Conservation (phyloP, 208 protist genomes). For the Acanthamoeba lenticulata region DNA sequence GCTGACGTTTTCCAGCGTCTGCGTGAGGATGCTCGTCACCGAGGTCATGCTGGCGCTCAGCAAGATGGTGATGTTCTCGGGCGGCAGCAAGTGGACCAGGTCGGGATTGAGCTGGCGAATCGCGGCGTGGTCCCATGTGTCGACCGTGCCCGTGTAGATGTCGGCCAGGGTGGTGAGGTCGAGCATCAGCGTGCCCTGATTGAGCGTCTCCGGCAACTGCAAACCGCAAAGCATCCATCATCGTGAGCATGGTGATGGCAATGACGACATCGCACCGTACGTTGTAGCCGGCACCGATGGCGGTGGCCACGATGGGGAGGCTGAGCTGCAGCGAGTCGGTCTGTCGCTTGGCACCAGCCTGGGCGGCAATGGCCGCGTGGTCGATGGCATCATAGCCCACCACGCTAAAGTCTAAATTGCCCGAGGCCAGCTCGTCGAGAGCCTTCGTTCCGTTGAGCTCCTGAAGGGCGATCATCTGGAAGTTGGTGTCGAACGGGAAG, state of each 20-base stretch:
- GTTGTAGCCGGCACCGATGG: neutral
- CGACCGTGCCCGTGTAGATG: neutral
- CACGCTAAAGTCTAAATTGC: neutral
- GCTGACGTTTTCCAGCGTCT: neutral
- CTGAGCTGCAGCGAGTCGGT: no score
- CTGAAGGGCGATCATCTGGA: neutral
- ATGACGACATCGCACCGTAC: neutral
- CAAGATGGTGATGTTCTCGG: neutral
- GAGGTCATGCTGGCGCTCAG: neutral
- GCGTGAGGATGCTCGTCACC: neutral
- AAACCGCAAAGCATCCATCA: neutral
- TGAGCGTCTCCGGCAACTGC: neutral
- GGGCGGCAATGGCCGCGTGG: neutral
- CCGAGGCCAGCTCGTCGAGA: neutral
- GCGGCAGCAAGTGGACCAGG: neutral
- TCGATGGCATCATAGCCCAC: neutral
- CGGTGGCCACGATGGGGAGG: neutral
- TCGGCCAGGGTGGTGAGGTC: neutral
- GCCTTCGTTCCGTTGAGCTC: neutral
- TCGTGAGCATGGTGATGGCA: neutral
- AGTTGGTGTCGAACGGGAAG: neutral
- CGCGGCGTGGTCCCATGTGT: neutral
- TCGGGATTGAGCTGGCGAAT: neutral
- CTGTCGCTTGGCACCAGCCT: neutral
- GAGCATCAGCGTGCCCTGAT: neutral